Evolutionary conservation across 305 asterid species (phyloP).

Genomic region (Solanum hybrid): DNA sequence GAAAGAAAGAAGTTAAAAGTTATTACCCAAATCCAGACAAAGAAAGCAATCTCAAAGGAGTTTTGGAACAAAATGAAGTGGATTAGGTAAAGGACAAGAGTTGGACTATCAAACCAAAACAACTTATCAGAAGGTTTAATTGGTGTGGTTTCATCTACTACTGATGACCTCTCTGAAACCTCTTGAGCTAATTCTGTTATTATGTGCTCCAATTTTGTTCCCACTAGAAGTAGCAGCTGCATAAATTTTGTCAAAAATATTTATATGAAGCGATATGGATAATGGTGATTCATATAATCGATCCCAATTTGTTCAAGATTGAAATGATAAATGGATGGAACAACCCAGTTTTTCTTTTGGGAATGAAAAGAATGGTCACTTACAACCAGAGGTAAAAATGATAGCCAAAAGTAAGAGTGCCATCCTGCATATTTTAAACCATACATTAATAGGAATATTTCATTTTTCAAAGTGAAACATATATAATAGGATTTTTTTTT

Average conservation of each 20-base stretch:
- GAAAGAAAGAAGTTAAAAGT: not conserved
- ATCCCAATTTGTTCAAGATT: not conserved
- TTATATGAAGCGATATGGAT: not conserved
- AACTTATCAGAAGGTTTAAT: constrained; percentile 66
- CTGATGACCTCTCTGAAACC: constrained; percentile 22
- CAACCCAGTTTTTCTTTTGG: not conserved
- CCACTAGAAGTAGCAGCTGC: constrained; percentile 71
- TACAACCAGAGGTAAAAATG: constrained; percentile 72
- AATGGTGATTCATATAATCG: not conserved
- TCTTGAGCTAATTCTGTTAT: constrained; percentile 58
- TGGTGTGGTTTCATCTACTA: constrained; percentile 17
- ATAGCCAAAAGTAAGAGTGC: constrained; percentile 86
- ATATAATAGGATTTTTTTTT: not conserved
- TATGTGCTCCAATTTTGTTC: constrained; percentile 83
- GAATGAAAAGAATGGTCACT: constrained; percentile 11
- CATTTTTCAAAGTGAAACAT: not conserved
- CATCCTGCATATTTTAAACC: constrained; percentile 54
- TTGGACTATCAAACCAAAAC: constrained; percentile 72
- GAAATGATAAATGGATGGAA: not conserved
- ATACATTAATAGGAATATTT: not conserved
- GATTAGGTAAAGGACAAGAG: constrained; percentile 62
- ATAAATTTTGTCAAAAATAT: not conserved
- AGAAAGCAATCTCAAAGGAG: constrained; percentile 81
- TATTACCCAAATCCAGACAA: constrained; percentile 83
- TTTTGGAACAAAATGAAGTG: constrained; percentile 93